Conservation (phyloP, 176 grass and related monocot genomes). For the Areca catechu region DNA sequence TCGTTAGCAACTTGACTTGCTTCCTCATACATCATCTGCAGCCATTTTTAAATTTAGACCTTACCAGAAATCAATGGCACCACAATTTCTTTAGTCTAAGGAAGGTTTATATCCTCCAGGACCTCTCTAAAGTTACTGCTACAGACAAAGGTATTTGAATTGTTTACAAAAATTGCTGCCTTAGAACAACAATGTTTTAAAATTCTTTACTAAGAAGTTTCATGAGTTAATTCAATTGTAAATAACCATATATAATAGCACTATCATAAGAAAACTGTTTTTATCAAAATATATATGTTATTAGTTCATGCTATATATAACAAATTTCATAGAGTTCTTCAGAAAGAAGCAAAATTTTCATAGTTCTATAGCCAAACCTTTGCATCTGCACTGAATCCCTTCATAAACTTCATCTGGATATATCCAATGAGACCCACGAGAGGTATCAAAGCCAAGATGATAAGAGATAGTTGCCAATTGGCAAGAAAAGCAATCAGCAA, state of each 20-base stretch:
- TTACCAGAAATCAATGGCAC: not conserved
- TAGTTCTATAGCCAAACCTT: conserved; percentile 31
- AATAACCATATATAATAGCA: too few species aligned
- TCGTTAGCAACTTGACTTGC: conserved; percentile 93
- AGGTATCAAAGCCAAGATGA: conserved; percentile 77
- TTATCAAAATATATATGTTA: too few species aligned
- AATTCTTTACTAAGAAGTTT: too few species aligned
- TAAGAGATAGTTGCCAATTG: conserved; percentile 73
- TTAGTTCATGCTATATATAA: too few species aligned
- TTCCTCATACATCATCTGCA: conserved; percentile 88
- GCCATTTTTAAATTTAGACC: not conserved
- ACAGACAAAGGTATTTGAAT: conserved; percentile 1
- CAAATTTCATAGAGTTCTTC: too few species aligned
- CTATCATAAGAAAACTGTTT: conserved; percentile 19
- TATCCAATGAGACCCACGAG: conserved; percentile 85
- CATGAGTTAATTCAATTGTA: too few species aligned
- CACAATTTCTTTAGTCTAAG: not conserved
- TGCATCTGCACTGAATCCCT: conserved; percentile 83
- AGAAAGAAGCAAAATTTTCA: too few species aligned
- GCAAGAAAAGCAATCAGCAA: conserved; percentile 74
- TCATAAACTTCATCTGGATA: conserved; percentile 81
- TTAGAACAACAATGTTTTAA: not conserved
- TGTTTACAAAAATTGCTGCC: not conserved
- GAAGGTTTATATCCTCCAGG: too few species aligned
- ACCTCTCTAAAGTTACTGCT: conserved; percentile 3